A percentile compares a stretch with the other conserved stretches of the same genome.
Evolutionary conservation across 139 green algal genomes (phyloP).

Genomic region (Asterochloris sp.): DNA sequence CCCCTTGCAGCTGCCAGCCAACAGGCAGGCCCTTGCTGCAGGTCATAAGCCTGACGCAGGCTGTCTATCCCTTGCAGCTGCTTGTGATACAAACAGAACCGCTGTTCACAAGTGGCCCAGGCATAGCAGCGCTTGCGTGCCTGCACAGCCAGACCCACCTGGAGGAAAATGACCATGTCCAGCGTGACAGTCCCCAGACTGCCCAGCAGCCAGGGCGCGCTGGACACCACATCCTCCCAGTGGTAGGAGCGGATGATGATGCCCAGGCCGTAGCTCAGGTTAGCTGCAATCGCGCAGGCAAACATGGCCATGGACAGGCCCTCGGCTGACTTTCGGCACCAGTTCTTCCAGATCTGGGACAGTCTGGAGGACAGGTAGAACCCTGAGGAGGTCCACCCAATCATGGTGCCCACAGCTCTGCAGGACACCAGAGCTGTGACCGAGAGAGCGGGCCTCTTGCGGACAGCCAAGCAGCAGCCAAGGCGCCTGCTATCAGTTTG

Average conservation of each 20-base stretch:
- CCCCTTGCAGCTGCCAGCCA: no score
- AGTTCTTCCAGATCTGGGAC: slow-evolving; percentile 84
- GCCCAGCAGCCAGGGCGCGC: slow-evolving; percentile 81
- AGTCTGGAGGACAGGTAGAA: slow-evolving; percentile 81
- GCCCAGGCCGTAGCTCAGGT: slow-evolving; percentile 23
- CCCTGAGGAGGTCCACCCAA: slow-evolving; percentile 66
- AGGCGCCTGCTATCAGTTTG: background rate
- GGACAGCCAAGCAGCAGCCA: background rate
- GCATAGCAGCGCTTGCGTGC: no score
- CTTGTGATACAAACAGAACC: no score
- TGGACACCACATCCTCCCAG: slow-evolving; percentile 43
- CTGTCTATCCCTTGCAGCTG: no score
- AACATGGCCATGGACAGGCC: slow-evolving; percentile 23
- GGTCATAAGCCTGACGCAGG: no score
- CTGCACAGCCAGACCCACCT: slow-evolving; percentile 24
- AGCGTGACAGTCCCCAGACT: slow-evolving; percentile 79
- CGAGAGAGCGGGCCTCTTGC: no score
- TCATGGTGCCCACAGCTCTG: slow-evolving; percentile 30
- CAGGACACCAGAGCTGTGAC: background rate
- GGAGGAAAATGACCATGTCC: slow-evolving; percentile 71
- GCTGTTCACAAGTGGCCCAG: no score
- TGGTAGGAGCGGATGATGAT: slow-evolving; percentile 69
- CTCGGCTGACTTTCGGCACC: slow-evolving; percentile 42
- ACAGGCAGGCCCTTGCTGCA: no score
- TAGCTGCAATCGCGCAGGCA: slow-evolving; percentile 21